A percentile compares a stretch with the other conserved stretches of the same genome.
Conservation (phyloP, 148 eudicot species). For the Vaccinium corymbosum region DNA sequence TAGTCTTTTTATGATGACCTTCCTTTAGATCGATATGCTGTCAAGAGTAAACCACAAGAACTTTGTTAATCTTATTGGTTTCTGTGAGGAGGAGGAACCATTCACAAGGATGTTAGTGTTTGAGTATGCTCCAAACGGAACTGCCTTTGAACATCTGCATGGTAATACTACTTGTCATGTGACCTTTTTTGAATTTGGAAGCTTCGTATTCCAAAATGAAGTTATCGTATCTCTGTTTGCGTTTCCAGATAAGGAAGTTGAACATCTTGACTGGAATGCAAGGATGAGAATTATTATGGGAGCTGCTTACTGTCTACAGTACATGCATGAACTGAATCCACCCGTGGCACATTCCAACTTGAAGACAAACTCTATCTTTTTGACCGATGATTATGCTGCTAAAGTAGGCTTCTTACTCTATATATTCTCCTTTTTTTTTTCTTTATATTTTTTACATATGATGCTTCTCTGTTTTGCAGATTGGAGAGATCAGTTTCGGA, state of each 20-base stretch:
- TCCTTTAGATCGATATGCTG: conserved; percentile 62
- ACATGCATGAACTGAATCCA: conserved; percentile 81
- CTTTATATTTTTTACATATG: not conserved
- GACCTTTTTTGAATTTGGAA: not conserved
- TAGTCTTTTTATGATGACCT: not conserved
- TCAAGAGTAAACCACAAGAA: conserved; percentile 98
- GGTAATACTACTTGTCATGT: conserved; percentile 34
- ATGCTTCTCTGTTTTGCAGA: conserved; percentile 32
- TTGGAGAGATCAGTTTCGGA: conserved; percentile 56
- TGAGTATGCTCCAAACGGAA: conserved; percentile 91
- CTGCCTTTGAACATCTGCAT: conserved; percentile 81
- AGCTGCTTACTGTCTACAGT: conserved; percentile 78
- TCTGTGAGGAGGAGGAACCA: conserved; percentile 91
- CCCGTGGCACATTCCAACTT: conserved; percentile 57
- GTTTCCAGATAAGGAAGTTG: conserved; percentile 35
- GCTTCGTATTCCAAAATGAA: not conserved
- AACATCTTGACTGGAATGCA: conserved; percentile 91
- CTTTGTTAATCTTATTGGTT: conserved; percentile 87
- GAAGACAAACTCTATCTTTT: conserved; percentile 42
- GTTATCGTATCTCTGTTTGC: not conserved
- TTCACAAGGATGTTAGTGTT: conserved; percentile 96
- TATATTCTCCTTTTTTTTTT: not conserved
- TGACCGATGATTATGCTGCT: conserved; percentile 96
- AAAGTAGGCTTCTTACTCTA: conserved; percentile 47
- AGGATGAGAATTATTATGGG: conserved; percentile 89